Base-by-base conservation (phyloP, 768 basidiomycete genomes). In the Amanita fuliginea region DNA sequence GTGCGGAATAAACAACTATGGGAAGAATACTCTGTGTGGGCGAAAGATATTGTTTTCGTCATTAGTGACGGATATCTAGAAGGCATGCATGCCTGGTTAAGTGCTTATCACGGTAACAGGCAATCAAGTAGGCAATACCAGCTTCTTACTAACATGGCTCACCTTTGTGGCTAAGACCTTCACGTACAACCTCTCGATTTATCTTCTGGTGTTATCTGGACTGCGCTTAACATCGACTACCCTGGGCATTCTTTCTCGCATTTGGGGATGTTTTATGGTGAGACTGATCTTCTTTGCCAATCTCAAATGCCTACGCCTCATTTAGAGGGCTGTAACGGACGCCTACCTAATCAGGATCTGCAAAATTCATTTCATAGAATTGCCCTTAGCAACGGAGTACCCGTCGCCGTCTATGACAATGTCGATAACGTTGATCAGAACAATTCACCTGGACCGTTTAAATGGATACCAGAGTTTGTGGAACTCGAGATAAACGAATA, bases 191-290 rank as follows among this genome's bases (percentile, higher is more conserved):
- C 72, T 7, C 70, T 96, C 33, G 64, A 69, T 30, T 59, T 88
- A 19, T 63, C 78, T 1, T 89, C 90, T 2, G 94, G 93, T 3
- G 85, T 93, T 5, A 86, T 99, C 37, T 99, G 96, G 96, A 91
- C 88, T 1, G 92, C 92, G 9, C 66, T 99, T 41, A 87, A 86
- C 56, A 79, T 99, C 37, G 96, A 98, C 62, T 98, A 97, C 63
- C 90, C 93, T 0, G 88, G 92, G 0, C 95, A 99, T 64, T 97
- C 94, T 0, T 95, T 98, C 66, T 91, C 87, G 8, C 90, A 97
- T 60, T 72, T 98, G 2, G 95, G 96, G n/a, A 67, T 98, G 8
- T 97, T 91, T 67, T 88, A 85, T 64, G 95, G 95, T 92, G 6
- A 21, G 24, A 19, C 7, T 14, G 13, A 39, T 46, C 34, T 35